Evolutionary conservation across 257 asterid genomes (phyloP).

Genomic region (Solanum bulbocastanum): DNA sequence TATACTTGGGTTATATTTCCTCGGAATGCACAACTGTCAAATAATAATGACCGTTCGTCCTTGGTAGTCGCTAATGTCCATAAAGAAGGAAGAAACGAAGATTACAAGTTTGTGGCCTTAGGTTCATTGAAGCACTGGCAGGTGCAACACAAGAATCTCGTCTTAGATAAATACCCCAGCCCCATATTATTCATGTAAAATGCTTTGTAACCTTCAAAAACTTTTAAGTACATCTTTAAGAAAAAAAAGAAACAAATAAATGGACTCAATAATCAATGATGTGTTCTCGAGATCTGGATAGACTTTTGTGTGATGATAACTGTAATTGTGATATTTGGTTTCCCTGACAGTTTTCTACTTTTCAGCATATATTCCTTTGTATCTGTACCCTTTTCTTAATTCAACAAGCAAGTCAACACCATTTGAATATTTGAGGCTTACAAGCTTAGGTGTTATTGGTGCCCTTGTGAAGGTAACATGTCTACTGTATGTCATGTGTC

Average conservation of each 20-base stretch:
- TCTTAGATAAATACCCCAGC: not conserved
- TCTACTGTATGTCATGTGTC: not conserved
- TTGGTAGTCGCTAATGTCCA: not conserved
- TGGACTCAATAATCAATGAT: not conserved
- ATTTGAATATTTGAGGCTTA: conserved; percentile 23
- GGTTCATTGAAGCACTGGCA: not conserved
- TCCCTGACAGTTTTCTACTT: not conserved
- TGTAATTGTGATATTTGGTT: not conserved
- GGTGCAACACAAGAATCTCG: not conserved
- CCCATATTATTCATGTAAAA: not conserved
- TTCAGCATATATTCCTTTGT: conserved; percentile 29
- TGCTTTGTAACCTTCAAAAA: not conserved
- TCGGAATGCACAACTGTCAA: not conserved
- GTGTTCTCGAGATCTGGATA: not conserved
- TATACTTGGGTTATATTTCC: not conserved
- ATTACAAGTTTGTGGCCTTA: not conserved
- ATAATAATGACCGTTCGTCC: not conserved
- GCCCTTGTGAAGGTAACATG: conserved; percentile 32
- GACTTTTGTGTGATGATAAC: not conserved
- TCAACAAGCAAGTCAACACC: conserved; percentile 13
- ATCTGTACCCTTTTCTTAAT: conserved; percentile 16
- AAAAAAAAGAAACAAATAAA: not conserved
- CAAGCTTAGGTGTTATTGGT: conserved; percentile 30
- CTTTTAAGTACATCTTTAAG: not conserved
- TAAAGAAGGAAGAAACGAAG: not conserved